Evolutionary conservation across 1,139 yeast species (phyloP).

Genomic region (Meyerozyma smithsonii): DNA sequence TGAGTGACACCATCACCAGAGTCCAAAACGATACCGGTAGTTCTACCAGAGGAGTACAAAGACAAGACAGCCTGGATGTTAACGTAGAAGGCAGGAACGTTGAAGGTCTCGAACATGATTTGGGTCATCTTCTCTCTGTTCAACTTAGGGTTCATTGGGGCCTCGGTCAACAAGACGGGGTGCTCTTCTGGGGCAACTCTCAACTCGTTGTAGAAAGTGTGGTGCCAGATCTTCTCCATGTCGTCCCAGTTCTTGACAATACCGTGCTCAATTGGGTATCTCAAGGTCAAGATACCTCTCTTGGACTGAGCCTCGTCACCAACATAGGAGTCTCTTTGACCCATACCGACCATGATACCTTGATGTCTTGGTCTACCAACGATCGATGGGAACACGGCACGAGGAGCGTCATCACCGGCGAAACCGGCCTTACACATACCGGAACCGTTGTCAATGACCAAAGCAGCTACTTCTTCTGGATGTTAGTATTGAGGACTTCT

Average conservation of each 20-base stretch:
- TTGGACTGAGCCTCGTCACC: constrained; percentile 99
- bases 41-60: constrained; percentile 98
- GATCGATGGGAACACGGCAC: constrained; percentile 99
- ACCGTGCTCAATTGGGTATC: constrained; percentile 99
- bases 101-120: constrained; percentile 97
- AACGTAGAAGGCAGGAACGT: constrained; percentile 98
- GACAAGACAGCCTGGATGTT: constrained; percentile 98
- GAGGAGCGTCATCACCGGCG: constrained; percentile 99
- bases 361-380: constrained; percentile 99
- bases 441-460: constrained; percentile 99
- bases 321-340: constrained; percentile 98
- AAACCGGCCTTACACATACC: constrained; percentile 99
- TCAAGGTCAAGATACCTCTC: constrained; percentile 98
- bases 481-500: constrained; percentile 18
- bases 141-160: constrained; percentile 98
- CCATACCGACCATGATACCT: constrained; percentile 99
- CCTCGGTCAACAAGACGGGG: constrained; percentile 96
- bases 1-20: constrained; percentile 99
- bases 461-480: constrained; percentile 53
- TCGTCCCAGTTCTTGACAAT: constrained; percentile 99
- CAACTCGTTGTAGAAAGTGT: constrained; percentile 94
- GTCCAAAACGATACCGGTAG: constrained; percentile 98
- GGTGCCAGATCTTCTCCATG: constrained; percentile 99
- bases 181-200: constrained; percentile 99
- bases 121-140: constrained; percentile 99